Evolutionary conservation across 208 protist genomes (phyloP).

Genomic region (Leptomonas pyrrhocoris): DNA sequence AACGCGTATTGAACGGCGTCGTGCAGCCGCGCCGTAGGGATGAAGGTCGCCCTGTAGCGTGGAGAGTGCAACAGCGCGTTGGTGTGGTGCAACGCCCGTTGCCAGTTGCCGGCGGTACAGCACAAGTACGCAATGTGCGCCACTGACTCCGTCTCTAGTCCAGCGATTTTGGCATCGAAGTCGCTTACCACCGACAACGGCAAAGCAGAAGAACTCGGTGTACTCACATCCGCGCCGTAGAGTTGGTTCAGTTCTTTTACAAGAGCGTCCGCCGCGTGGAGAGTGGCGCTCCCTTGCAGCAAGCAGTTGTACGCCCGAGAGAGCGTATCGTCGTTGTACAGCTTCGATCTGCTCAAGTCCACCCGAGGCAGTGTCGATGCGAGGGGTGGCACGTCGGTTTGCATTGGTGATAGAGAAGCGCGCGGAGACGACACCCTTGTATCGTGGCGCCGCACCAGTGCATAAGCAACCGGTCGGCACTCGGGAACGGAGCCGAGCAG

Average conservation of each 20-base stretch:
- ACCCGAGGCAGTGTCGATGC: no score
- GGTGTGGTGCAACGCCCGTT: conserved; percentile 50
- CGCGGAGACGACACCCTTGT: no score
- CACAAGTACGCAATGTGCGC: conserved; percentile 58
- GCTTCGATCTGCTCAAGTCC: conserved; percentile 34
- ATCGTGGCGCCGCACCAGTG: conserved; percentile 1
- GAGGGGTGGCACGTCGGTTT: no score
- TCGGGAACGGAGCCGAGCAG: conserved; percentile 23
- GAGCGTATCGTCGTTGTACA: conserved; percentile 52
- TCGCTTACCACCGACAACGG: background rate
- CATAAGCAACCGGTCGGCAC: conserved; percentile 6
- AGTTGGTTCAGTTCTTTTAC: conserved; percentile 17
- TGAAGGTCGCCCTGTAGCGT: conserved; percentile 42
- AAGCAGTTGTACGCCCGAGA: conserved; percentile 55
- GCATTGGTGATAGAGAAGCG: no score
- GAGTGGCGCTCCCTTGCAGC: conserved; percentile 38
- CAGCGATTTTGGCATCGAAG: conserved; percentile 8
- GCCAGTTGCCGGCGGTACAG: conserved; percentile 60
- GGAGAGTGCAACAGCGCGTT: conserved; percentile 54
- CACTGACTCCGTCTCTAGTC: conserved; percentile 66
- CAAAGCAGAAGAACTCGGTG: background rate
- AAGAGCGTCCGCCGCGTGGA: conserved; percentile 31
- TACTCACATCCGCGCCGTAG: background rate
- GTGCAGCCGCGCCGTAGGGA: conserved; percentile 75
- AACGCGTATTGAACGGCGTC: conserved; percentile 86